These are phyloP conservation scores for Phytomonas francai DNA, from an alignment of 208 protist genomes.

Conservation along the genomic window DNA sequence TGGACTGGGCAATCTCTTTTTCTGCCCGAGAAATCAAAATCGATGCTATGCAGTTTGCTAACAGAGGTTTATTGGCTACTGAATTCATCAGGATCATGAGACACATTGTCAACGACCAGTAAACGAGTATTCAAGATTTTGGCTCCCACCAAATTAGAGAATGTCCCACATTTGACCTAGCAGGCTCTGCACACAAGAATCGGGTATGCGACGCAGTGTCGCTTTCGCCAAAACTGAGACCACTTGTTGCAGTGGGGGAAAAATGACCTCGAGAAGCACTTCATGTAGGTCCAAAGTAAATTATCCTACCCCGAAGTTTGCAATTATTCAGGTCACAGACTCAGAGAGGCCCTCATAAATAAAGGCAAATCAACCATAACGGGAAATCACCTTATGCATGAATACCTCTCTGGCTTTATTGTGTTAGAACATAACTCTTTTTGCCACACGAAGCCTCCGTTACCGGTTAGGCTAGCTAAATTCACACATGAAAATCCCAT, in stretches of 20 bases:
- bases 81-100: constrained; percentile 74
- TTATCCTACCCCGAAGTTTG: constrained; percentile 58
- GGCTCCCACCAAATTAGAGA: constrained; percentile 54
- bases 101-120: constrained; percentile 87
- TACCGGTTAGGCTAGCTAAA: constrained; percentile 27
- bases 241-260: constrained; percentile 45
- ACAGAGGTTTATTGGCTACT: constrained; percentile 69
- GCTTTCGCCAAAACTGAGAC: constrained; percentile 59
- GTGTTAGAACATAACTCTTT: constrained; percentile 56
- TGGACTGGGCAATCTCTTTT: constrained; percentile 83
- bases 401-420: constrained; percentile 58
- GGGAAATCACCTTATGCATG: constrained; percentile 73
- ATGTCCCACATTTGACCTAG: constrained; percentile 71
- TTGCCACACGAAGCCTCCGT: constrained; percentile 53
- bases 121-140: constrained; percentile 71
- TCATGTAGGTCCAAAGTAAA: constrained; percentile 65
- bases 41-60: constrained; percentile 73
- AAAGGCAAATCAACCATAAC: constrained; percentile 81
- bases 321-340: constrained; percentile 60
- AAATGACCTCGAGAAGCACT: constrained; percentile 59
- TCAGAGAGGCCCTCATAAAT: constrained; percentile 89
- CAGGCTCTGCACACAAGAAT: constrained; percentile 81
- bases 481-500: constrained; percentile 78
- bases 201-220: constrained; percentile 70
- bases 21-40: constrained; percentile 87